These are phyloP conservation scores for Vigna radiata DNA, from an alignment of 306 rosid genomes.

Conservation along the genomic window DNA sequence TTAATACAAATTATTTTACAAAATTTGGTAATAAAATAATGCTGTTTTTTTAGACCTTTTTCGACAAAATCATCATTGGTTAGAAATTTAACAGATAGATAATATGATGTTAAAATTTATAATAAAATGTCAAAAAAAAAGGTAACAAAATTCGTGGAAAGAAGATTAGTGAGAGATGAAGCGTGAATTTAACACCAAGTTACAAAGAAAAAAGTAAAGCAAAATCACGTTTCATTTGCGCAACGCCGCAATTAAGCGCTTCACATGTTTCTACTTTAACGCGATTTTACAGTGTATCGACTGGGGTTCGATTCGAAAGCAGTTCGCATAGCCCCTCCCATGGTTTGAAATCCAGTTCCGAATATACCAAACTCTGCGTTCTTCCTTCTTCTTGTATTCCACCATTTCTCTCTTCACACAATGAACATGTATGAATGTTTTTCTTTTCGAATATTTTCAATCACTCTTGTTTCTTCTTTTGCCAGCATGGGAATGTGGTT, in stretches of 20 bases:
- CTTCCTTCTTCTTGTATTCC: not conserved
- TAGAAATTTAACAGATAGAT: too few species aligned
- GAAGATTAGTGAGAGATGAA: too few species aligned
- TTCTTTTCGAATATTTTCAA: not conserved
- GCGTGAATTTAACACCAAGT: too few species aligned
- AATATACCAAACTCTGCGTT: not conserved
- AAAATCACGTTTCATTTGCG: not conserved
- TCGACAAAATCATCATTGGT: too few species aligned
- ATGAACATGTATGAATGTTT: constrained; percentile 2
- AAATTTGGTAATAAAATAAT: too few species aligned
- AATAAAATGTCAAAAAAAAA: too few species aligned
- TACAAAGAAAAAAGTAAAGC: too few species aligned
- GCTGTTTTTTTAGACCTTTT: too few species aligned
- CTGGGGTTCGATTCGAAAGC: not conserved
- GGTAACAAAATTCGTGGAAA: too few species aligned
- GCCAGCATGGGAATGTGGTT: not conserved
- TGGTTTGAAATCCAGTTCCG: not conserved
- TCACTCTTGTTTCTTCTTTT: not conserved
- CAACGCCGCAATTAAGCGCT: not conserved
- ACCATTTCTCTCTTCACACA: not conserved
- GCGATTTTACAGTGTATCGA: not conserved
- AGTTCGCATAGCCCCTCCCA: too few species aligned
- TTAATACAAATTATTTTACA: too few species aligned
- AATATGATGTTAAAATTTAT: too few species aligned
- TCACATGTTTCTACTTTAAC: not conserved